These are phyloP conservation scores for Dactylonectria macrodidyma DNA, from an alignment of 2,329 filamentous ascomycete genomes.

Conservation along the genomic window DNA sequence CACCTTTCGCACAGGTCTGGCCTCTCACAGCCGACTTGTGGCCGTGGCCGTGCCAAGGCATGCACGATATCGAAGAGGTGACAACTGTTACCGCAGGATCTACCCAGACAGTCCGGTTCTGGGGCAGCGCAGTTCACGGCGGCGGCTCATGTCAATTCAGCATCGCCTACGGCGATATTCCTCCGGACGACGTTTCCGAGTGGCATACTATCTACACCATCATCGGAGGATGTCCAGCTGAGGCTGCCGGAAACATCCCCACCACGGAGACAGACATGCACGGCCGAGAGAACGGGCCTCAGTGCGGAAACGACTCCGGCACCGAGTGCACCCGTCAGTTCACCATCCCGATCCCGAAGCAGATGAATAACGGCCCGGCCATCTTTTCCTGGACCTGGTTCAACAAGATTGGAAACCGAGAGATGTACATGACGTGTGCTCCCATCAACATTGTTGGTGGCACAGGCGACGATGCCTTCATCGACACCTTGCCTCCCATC, in stretches of 20 bases:
- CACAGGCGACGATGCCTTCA: conserved; percentile 44
- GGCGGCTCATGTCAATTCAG: conserved; percentile 48
- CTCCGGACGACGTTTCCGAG: conserved; percentile 33
- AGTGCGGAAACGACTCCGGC: conserved; percentile 41
- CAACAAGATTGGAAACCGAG: conserved; percentile 82
- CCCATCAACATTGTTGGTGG: conserved; percentile 71
- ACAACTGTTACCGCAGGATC: conserved; percentile 44
- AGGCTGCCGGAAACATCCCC: conserved; percentile 40
- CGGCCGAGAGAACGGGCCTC: conserved; percentile 37
- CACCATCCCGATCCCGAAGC: conserved; percentile 45
- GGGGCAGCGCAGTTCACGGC: conserved; percentile 48
- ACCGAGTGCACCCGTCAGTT: conserved; percentile 46
- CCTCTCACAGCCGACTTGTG: conserved; percentile 36
- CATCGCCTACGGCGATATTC: conserved; percentile 41
- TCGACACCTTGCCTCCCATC: conserved; percentile 38
- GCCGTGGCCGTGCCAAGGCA: conserved; percentile 46
- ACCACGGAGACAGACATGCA: conserved; percentile 32
- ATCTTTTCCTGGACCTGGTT: conserved; percentile 85
- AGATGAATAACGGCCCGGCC: conserved; percentile 63
- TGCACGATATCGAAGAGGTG: conserved; percentile 38
- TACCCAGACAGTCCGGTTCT: conserved; percentile 44
- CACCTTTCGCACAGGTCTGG: conserved; percentile 40
- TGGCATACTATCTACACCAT: conserved; percentile 47
- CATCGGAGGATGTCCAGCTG: conserved; percentile 45
- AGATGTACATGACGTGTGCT: conserved; percentile 92